Conservation (phyloP, 331 rosid genomes). For the Rosa hybrid region DNA sequence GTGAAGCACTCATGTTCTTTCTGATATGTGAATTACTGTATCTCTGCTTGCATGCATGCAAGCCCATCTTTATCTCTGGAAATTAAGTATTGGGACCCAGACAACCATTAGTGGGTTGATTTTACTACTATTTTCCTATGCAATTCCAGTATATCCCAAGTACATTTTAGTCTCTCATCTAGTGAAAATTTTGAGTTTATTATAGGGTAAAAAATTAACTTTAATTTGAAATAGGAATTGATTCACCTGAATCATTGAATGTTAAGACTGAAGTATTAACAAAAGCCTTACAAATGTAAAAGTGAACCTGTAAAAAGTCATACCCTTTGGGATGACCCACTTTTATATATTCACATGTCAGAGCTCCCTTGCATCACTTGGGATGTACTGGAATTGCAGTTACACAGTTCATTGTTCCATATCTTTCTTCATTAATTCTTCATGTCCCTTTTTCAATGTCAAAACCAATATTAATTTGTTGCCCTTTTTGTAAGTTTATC, state of each 20-base stretch:
- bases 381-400: not conserved
- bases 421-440: not conserved
- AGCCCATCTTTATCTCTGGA: constrained; percentile 1
- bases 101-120: not conserved
- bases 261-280: not conserved
- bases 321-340: not conserved
- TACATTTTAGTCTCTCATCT: not conserved
- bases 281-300: not conserved
- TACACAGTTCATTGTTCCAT: not conserved
- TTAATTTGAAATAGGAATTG: no score
- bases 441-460: constrained; percentile 6
- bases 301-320: not conserved
- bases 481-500: not conserved
- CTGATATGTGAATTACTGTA: not conserved
- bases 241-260: no score
- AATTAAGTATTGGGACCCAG: not conserved
- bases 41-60: not conserved
- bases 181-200: not conserved
- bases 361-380: not conserved
- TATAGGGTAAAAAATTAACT: not conserved
- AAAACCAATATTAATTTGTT: not conserved
- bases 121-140: not conserved
- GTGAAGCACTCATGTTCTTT: not conserved
- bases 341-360: not conserved
- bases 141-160: not conserved